These are phyloP conservation scores for Penicillium sp. DNA, from an alignment of 2,329 filamentous ascomycete genomes.

Conservation along the genomic window DNA sequence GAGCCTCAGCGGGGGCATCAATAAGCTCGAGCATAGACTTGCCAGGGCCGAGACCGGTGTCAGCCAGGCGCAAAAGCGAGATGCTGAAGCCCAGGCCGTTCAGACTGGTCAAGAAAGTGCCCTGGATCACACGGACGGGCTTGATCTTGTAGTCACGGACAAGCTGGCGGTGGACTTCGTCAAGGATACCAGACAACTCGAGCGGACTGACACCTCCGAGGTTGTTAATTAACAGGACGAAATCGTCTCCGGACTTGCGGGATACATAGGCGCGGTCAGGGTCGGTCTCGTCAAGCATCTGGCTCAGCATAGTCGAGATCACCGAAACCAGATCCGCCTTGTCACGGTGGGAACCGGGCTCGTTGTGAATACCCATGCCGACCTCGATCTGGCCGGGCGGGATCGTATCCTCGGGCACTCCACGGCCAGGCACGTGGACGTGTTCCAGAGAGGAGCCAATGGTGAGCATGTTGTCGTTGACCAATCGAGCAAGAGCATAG, in stretches of 20 bases:
- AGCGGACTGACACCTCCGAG: conserved; percentile 66
- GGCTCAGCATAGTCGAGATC: conserved; percentile 62
- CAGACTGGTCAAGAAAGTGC: conserved; percentile 70
- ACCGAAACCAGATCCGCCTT: conserved; percentile 51
- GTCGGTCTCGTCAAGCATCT: conserved; percentile 62
- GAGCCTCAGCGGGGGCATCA: conserved; percentile 65
- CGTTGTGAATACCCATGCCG: conserved; percentile 73
- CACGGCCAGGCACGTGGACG: conserved; percentile 87
- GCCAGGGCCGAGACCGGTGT: conserved; percentile 56
- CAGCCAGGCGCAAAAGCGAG: conserved; percentile 61
- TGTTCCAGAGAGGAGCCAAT: conserved; percentile 84
- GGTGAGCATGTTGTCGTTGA: conserved; percentile 74
- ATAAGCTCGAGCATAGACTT: conserved; percentile 63
- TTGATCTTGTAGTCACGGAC: conserved; percentile 58
- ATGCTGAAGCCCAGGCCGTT: conserved; percentile 72
- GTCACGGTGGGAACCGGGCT: conserved; percentile 55
- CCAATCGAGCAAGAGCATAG: conserved; percentile 66
- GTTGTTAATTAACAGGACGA: conserved; percentile 67
- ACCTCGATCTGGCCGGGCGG: conserved; percentile 61
- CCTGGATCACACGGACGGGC: conserved; percentile 60
- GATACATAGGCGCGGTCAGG: conserved; percentile 63
- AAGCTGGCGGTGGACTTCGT: conserved; percentile 64
- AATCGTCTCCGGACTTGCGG: conserved; percentile 57
- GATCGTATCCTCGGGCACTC: conserved; percentile 52
- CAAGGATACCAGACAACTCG: conserved; percentile 65